Conservation (phyloP, 2,329 filamentous ascomycete genomes). For the Myotisia sp. region DNA sequence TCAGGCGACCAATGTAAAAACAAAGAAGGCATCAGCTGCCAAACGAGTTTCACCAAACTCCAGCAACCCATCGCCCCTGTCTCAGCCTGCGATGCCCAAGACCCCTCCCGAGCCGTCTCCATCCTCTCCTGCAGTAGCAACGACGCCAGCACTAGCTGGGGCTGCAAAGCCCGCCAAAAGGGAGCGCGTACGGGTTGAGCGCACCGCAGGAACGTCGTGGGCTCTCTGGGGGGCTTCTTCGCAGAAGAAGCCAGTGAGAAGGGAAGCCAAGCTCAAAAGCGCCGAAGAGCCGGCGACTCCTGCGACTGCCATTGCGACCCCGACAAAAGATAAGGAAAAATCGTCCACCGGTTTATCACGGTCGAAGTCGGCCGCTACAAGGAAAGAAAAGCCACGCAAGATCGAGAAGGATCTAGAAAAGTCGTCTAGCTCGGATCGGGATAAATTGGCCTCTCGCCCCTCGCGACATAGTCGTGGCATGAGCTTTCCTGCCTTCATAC, state of each 20-base stretch:
- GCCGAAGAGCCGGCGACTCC: slow-evolving; percentile 16
- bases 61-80: slow-evolving; percentile 18
- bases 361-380: slow-evolving; percentile 43
- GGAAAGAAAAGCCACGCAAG: slow-evolving; percentile 45
- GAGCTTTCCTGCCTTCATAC: slow-evolving; percentile 48
- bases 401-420: slow-evolving; percentile 44
- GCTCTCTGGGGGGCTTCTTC: slow-evolving; percentile 53
- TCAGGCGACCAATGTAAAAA: slow-evolving; percentile 18
- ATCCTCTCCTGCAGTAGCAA: slow-evolving; percentile 12
- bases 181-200: slow-evolving; percentile 62
- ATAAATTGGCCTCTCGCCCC: slow-evolving; percentile 41
- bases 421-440: slow-evolving; percentile 60
- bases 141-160: slow-evolving; percentile 17
- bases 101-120: slow-evolving; percentile 35
- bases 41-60: slow-evolving; percentile 15
- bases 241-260: slow-evolving; percentile 36
- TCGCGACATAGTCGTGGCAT: slow-evolving; percentile 43
- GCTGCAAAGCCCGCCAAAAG: slow-evolving; percentile 48
- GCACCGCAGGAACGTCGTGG: slow-evolving; percentile 57
- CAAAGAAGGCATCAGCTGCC: slow-evolving; percentile 16
- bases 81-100: slow-evolving; percentile 32
- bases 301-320: slow-evolving; percentile 4
- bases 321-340: slow-evolving; percentile 29
- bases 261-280: slow-evolving; percentile 32
- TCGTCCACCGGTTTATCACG: slow-evolving; percentile 33